A percentile compares a stretch with the other conserved stretches of the same genome.
These are phyloP conservation scores for Plasmodium fragile DNA, from an alignment of 169 alveolate genomes.

Conservation along the genomic window DNA sequence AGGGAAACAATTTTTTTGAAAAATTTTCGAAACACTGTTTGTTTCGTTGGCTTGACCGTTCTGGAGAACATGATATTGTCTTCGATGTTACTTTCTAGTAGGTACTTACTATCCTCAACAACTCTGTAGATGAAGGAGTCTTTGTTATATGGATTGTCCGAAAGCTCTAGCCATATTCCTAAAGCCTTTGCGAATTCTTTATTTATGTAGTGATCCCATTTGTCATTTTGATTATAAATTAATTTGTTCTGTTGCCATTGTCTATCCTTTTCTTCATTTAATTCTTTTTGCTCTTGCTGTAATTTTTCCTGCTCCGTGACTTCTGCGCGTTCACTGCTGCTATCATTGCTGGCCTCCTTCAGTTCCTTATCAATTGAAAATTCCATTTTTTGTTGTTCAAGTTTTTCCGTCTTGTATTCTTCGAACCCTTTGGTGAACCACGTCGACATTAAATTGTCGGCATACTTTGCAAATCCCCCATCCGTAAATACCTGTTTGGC, in stretches of 20 bases:
- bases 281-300: slow-evolving; percentile 19
- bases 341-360: not conserved
- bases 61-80: slow-evolving; percentile 83
- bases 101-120: slow-evolving; percentile 82
- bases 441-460: slow-evolving; percentile 50
- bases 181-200: slow-evolving; percentile 77
- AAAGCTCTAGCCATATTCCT: slow-evolving; percentile 79
- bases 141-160: slow-evolving; percentile 36
- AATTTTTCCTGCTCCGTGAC: not conserved
- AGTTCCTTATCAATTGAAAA: slow-evolving; percentile 16
- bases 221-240: slow-evolving; percentile 79
- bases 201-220: slow-evolving; percentile 85
- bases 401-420: slow-evolving; percentile 60
- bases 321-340: not conserved
- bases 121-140: slow-evolving; percentile 69
- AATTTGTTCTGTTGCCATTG: slow-evolving; percentile 63
- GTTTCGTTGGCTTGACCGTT: slow-evolving; percentile 80
- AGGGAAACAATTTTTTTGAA: slow-evolving; percentile 77
- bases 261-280: slow-evolving; percentile 24
- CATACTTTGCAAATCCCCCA: slow-evolving; percentile 67
- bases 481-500: slow-evolving; percentile 37
- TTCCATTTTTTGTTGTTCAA: slow-evolving; percentile 47
- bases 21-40: slow-evolving; percentile 78
- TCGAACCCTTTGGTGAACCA: slow-evolving; percentile 74
- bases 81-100: slow-evolving; percentile 83